Percentiles rank a stretch among this genome's conserved stretches.
phyloP scores from a whole-genome alignment of 2,329 filamentous ascomycete genomes.

The Tolypocladium cylindrosporum region DNA sequence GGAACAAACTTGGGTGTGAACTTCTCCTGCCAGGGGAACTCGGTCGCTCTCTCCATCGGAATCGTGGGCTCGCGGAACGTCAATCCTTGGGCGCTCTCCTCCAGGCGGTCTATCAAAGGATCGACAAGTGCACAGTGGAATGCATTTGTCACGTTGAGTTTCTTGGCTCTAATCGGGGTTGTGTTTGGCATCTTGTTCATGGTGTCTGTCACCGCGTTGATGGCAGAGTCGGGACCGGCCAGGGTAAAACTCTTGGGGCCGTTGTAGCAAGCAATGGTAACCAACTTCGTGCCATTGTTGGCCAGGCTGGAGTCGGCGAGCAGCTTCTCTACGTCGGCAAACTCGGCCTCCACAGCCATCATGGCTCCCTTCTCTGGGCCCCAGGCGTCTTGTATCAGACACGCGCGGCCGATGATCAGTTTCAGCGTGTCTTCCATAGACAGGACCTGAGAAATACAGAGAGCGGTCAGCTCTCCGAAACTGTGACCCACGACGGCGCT shows the following conservation, averaged over 20 bases:
- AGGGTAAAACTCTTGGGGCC: conserved; percentile 30
- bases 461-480: conserved; percentile 30
- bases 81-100: conserved; percentile 10
- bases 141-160: conserved; percentile 33
- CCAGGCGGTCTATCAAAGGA: conserved; percentile 15
- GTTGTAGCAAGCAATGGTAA: conserved; percentile 36
- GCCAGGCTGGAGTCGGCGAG: conserved; percentile 3
- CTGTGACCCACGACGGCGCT: conserved; percentile 24
- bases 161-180: conserved; percentile 13
- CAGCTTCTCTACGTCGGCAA: conserved; percentile 2
- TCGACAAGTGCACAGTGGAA: conserved; percentile 36
- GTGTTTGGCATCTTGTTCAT: not conserved
- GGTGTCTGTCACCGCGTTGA: conserved; percentile 11
- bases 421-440: conserved; percentile 19
- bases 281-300: conserved; percentile 5
- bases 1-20: conserved; percentile 11
- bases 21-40: not conserved
- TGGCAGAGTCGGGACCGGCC: conserved; percentile 22
- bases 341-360: conserved; percentile 25
- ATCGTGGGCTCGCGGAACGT: conserved; percentile 1
- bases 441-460: conserved; percentile 23
- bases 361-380: conserved; percentile 26
- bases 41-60: conserved; percentile 4
- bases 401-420: conserved; percentile 17
- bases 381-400: conserved; percentile 20